Base-by-base conservation (phyloP, 2,329 filamentous ascomycete genomes). In the Blastomyces gilchristii region DNA sequence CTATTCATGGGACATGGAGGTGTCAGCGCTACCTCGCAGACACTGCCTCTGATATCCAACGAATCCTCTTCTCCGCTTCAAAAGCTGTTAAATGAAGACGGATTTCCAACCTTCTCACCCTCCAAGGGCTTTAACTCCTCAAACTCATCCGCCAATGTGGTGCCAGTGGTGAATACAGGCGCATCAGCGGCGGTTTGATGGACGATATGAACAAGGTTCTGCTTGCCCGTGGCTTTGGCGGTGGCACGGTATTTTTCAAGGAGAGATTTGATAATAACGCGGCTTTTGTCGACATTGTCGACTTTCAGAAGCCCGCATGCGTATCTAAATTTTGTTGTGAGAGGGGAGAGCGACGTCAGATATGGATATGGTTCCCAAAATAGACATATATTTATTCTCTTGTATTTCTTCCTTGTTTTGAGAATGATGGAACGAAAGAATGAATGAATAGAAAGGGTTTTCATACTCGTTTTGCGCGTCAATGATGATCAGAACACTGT, bases 391-490 rank as follows among this genome's bases (percentile, higher is more conserved):
- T 28, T 25, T 37, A n/a, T 37, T 34, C 2, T 37, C 16, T n/a
- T 37, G 9, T 37, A 1, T 34, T 18, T 18, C 1, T 39, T 1
- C 25, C 8, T 39, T 8, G 1, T 34, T 41, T 61, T 25, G 16
- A 28, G 34, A 53, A 59, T 58, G 25, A 52, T 4, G 9, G 31
- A 41, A 12, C 18, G 14, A 39, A 25, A 52, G 28, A 25, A 18
- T 28, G 64, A 52, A 54, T 67, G 22, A n/a, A 12, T 5, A 41
- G 39, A 31, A 47, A 12, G n/a, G 41, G 3, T 18, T 11, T 34
- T n/a, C 74, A 66, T 86, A 88, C 74, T 89, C 87, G 70, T 88
- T 88, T 69, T 89, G 87, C 0, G 86, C 86, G 70, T 89, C 86
- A 69, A 88, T 85, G 73, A 89, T 87, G 68, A 89, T 74, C 54